Base-by-base conservation (phyloP, 2,329 filamentous ascomycete species). In the Trichoderma sp. region DNA sequence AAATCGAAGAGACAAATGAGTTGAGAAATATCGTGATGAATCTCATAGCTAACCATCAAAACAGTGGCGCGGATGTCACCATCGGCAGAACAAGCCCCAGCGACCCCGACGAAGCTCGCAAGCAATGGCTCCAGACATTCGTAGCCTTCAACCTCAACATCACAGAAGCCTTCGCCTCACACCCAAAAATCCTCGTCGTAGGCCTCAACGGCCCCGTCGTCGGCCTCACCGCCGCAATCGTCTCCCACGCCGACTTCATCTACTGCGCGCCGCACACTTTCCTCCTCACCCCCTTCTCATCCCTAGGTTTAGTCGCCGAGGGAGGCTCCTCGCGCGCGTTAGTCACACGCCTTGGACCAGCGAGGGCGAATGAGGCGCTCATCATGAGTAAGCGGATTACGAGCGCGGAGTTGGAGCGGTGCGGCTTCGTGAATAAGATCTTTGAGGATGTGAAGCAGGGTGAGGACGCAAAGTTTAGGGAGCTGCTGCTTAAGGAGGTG, bases 141-240 rank as follows among this genome's bases (percentile, higher is more conserved):
- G 92, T 93, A 12, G 86, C 91, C 76, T 92, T 92, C 86, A 98
- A 98, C 86, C 88, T 98, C 71, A 93, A 97, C 86, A 88, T 93
- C 77, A 96, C 95, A 2, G 91, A 93, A 77, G 91, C 94, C 76
- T 97, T 98, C 85, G 95, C 96, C 85, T 91, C 90, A 15, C 96
- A 98, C 83, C 93, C 94, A 77, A 98, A 98, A 84, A 92, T 98
- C 82, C 92, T 98, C 28, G 88, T 98, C 73, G 91, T 91, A 0
- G 96, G 93, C 0, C 90, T 98, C 75, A 98, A 98, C 83, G 96
- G 95, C 3, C 96, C 96, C 6, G 94, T 91, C 12, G 87, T 99
- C 68, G 96, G 96, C 6, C 90, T 98, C 36, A 93, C 92, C 2
- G 96, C 95, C 1, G 95, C 95, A 0, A 83, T 98, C 0, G 85